These are phyloP conservation scores for Lepraria neglecta DNA, from an alignment of 495 filamentous ascomycete species.

Conservation along the genomic window DNA sequence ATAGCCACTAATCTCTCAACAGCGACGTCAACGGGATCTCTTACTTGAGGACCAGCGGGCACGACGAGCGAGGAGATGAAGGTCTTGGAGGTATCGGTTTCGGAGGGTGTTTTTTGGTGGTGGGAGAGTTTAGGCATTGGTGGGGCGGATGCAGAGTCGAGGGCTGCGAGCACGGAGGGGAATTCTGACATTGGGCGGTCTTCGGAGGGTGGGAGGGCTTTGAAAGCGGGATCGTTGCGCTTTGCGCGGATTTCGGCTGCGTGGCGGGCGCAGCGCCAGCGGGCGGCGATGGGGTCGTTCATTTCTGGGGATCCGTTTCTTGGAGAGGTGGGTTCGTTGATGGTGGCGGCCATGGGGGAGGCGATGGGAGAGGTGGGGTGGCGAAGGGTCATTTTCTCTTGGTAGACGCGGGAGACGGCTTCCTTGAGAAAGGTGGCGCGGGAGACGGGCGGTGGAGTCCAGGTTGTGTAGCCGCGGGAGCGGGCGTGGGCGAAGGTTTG, in stretches of 20 bases:
- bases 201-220: constrained; percentile 32
- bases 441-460: constrained; percentile 45
- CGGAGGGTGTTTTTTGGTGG: constrained; percentile 11
- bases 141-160: constrained; percentile 22
- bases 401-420: constrained; percentile 54
- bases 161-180: constrained; percentile 34
- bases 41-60: constrained; percentile 38
- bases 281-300: constrained; percentile 26
- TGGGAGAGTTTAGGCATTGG: constrained; percentile 11
- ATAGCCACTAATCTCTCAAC: constrained; percentile 45
- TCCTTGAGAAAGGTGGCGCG: constrained; percentile 60
- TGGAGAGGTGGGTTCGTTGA: constrained; percentile 18
- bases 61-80: constrained; percentile 25
- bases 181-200: constrained; percentile 46
- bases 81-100: constrained; percentile 27
- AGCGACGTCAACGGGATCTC: constrained; percentile 47
- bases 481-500: constrained; percentile 48
- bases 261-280: constrained; percentile 37
- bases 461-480: constrained; percentile 50
- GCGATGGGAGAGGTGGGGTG: constrained; percentile 21
- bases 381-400: constrained; percentile 39
- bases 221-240: constrained; percentile 33
- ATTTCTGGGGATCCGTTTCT: constrained; percentile 15
- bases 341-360: constrained; percentile 15
- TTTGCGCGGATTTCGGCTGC: constrained; percentile 40